Evolutionary conservation across 345 rosid genomes (phyloP).

Genomic region (sweet orange (Citrus sinensis)): DNA sequence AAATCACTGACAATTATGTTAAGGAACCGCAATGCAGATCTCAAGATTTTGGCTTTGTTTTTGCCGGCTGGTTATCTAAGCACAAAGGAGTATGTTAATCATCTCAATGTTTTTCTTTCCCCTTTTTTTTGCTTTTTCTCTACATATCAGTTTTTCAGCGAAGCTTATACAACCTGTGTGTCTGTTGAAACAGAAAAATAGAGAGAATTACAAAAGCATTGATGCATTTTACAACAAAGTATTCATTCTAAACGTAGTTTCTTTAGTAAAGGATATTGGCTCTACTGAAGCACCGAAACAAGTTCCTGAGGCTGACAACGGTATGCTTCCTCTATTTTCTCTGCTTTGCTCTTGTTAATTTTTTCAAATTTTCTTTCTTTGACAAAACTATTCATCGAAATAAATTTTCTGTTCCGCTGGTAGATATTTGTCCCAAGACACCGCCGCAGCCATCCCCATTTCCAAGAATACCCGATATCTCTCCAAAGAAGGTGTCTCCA

Average conservation of each 20-base stretch:
- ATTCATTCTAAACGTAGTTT: constrained; percentile 68
- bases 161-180: constrained; percentile 20
- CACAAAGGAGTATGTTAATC: constrained; percentile 48
- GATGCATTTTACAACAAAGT: constrained; percentile 79
- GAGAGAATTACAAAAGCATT: constrained; percentile 75
- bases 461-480: constrained; percentile 89
- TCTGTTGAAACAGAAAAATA: constrained; percentile 54
- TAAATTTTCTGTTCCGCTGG: background rate
- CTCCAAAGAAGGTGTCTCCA: constrained; percentile 87
- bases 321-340: constrained; percentile 23
- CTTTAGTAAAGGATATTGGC: constrained; percentile 74
- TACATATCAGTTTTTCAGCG: background rate
- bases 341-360: background rate
- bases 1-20: constrained; percentile 69
- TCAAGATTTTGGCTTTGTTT: constrained; percentile 67
- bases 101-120: background rate
- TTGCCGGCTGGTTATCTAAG: constrained; percentile 55
- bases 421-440: constrained; percentile 75
- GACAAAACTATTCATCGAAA: background rate
- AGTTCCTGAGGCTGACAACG: constrained; percentile 51
- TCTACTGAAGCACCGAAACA: constrained; percentile 43
- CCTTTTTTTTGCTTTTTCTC: background rate
- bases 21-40: constrained; percentile 95
- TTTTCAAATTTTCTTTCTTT: background rate
- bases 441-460: constrained; percentile 72